Evolutionary conservation across 2,329 filamentous ascomycete species (phyloP).

Genomic region (Daldinia eschscholtzii): DNA sequence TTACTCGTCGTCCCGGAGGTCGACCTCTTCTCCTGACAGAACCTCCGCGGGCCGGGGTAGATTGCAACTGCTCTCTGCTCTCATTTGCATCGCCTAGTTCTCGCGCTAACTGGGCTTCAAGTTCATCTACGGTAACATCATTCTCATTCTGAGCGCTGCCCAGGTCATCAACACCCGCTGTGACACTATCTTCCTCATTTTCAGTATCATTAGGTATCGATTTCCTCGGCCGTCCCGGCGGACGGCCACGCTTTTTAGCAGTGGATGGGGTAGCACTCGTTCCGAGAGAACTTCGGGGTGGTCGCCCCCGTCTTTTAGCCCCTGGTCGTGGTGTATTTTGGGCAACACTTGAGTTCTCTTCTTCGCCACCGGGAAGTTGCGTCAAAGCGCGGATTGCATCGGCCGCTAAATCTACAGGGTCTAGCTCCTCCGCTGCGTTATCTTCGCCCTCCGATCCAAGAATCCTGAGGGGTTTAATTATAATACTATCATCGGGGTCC

Average conservation of each 20-base stretch:
- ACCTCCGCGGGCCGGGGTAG: slow-evolving; percentile 25
- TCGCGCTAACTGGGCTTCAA: slow-evolving; percentile 54
- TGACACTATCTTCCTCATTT: slow-evolving; percentile 46
- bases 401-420: slow-evolving; percentile 59
- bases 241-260: slow-evolving; percentile 50
- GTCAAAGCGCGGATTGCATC: slow-evolving; percentile 53
- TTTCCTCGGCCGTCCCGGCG: slow-evolving; percentile 44
- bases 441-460: slow-evolving; percentile 31
- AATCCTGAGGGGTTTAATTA: slow-evolving; percentile 38
- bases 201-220: slow-evolving; percentile 48
- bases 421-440: slow-evolving; percentile 25
- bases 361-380: slow-evolving; percentile 32
- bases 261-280: slow-evolving; percentile 21
- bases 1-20: slow-evolving; percentile 47
- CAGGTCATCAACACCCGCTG: slow-evolving; percentile 43
- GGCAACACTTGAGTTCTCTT: slow-evolving; percentile 9
- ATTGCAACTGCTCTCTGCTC: slow-evolving; percentile 22
- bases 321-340: slow-evolving; percentile 41
- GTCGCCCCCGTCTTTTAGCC: slow-evolving; percentile 50
- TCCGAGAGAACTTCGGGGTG: slow-evolving; percentile 47
- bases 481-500: slow-evolving; percentile 59
- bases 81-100: slow-evolving; percentile 48
- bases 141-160: slow-evolving; percentile 41
- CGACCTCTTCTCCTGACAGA: slow-evolving; percentile 53
- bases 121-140: slow-evolving; percentile 48